Evolutionary conservation across 257 asterid species (phyloP).

Genomic region (Solanum lycopersicoides): DNA sequence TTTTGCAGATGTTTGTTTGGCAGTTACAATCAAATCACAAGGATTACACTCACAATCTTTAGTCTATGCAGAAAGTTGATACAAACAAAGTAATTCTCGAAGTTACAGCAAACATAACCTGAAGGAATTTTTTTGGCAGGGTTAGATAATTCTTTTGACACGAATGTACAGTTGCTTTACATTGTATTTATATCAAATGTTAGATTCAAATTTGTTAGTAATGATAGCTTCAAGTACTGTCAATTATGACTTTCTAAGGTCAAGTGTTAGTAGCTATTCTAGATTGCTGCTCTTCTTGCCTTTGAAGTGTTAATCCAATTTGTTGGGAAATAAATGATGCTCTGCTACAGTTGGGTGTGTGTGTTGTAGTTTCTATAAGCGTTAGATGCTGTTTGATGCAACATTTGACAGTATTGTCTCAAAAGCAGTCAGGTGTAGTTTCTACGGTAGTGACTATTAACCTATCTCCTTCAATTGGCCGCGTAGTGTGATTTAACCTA

Average conservation of each 20-base stretch:
- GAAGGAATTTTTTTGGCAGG: not conserved
- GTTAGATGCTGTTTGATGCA: not conserved
- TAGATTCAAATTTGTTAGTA: not conserved
- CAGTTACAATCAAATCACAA: not conserved
- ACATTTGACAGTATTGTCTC: not conserved
- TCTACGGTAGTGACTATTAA: not conserved
- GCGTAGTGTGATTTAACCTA: not conserved
- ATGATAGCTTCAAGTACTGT: not conserved
- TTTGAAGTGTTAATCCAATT: not conserved
- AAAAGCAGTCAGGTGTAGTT: not conserved
- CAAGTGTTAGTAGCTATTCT: not conserved
- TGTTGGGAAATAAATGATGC: not conserved
- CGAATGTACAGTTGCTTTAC: not conserved
- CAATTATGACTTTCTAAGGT: not conserved
- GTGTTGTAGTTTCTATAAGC: not conserved
- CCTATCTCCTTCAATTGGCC: not conserved
- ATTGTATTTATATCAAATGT: not conserved
- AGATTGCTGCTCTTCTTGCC: not conserved
- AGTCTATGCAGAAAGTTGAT: not conserved
- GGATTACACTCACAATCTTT: not conserved
- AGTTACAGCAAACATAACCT: not conserved
- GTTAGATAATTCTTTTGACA: conserved; percentile 3
- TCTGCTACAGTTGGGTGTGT: not conserved
- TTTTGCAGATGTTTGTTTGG: not conserved
- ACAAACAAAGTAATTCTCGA: not conserved